Evolutionary conservation across 805 yeast species (phyloP).

Genomic region (Teunomyces lycoperdinae): DNA sequence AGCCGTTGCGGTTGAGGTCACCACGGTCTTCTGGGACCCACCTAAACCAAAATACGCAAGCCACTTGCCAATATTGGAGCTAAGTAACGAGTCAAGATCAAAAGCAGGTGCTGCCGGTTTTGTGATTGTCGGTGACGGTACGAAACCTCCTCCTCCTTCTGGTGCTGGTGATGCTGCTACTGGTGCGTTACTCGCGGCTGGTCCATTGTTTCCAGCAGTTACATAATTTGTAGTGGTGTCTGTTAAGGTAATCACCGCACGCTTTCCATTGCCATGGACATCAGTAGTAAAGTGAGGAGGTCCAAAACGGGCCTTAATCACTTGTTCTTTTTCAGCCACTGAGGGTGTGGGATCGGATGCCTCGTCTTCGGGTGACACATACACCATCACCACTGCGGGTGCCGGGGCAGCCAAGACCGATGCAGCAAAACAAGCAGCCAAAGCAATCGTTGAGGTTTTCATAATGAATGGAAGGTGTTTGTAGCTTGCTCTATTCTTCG

Average conservation of each 20-base stretch:
- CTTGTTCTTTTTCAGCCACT: slow-evolving; percentile 9
- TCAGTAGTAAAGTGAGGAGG: background rate
- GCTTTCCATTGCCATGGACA: background rate
- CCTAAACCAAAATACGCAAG: slow-evolving; percentile 11
- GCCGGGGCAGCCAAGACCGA: slow-evolving; percentile 14
- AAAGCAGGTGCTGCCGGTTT: slow-evolving; percentile 6
- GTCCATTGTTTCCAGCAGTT: no score
- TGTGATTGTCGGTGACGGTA: slow-evolving; percentile 5
- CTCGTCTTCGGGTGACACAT: slow-evolving; percentile 5
- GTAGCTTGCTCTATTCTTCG: no score
- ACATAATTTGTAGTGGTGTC: no score
- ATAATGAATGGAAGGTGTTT: background rate
- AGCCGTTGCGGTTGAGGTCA: background rate
- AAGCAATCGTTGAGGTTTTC: background rate
- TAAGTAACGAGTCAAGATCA: slow-evolving; percentile 8
- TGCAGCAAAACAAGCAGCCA: slow-evolving; percentile 1
- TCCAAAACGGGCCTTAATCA: background rate
- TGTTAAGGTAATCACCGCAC: no score
- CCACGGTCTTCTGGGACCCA: background rate
- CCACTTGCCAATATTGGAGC: slow-evolving; percentile 7
- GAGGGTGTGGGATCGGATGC: slow-evolving; percentile 10
- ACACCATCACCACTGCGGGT: slow-evolving; percentile 24
- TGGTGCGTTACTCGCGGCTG: slow-evolving; percentile 1
- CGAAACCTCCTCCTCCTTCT: slow-evolving; percentile 1
- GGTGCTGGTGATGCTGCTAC: slow-evolving; percentile 15